phyloP scores from a whole-genome alignment of 805 yeast genomes.

The Zygoascus flipseniorum region DNA sequence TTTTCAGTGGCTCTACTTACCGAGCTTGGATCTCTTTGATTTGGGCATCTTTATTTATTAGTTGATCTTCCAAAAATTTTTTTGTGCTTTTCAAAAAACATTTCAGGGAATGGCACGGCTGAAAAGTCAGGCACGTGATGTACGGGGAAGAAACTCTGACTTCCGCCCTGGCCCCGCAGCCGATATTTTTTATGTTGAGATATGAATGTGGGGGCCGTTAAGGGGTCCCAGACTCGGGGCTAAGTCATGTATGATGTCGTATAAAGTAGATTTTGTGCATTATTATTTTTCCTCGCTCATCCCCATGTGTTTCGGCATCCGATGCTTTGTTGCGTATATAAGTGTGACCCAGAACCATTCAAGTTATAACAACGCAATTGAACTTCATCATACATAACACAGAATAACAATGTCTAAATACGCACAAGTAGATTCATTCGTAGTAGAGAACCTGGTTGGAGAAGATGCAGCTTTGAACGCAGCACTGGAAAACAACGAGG shows the following conservation, averaged over 20 bases:
- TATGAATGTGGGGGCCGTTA: too few relatives aligned
- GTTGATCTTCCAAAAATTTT: neutral
- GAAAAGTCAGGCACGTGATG: neutral
- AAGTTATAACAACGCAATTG: too few relatives aligned
- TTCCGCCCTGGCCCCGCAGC: too few relatives aligned
- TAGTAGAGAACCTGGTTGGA: neutral
- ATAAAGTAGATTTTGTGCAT: too few relatives aligned
- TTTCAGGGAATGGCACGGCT: neutral
- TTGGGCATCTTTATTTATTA: constrained; percentile 61
- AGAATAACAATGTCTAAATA: neutral
- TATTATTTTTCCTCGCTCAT: too few relatives aligned
- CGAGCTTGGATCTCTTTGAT: constrained; percentile 89
- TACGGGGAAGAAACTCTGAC: too few relatives aligned
- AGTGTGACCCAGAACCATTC: too few relatives aligned
- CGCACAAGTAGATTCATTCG: neutral
- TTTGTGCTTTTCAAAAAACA: neutral
- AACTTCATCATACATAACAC: neutral
- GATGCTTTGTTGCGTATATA: too few relatives aligned
- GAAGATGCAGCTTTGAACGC: neutral
- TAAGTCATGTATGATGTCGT: too few relatives aligned
- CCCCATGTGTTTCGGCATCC: too few relatives aligned
- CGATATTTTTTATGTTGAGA: too few relatives aligned
- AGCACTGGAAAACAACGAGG: neutral
- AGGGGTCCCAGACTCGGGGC: too few relatives aligned
- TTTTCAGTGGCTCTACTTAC: constrained; percentile 17